Percentiles rank a stretch among this genome's conserved stretches.
phyloP scores from a whole-genome alignment of 768 basidiomycete genomes.

The Amanita thiersii region DNA sequence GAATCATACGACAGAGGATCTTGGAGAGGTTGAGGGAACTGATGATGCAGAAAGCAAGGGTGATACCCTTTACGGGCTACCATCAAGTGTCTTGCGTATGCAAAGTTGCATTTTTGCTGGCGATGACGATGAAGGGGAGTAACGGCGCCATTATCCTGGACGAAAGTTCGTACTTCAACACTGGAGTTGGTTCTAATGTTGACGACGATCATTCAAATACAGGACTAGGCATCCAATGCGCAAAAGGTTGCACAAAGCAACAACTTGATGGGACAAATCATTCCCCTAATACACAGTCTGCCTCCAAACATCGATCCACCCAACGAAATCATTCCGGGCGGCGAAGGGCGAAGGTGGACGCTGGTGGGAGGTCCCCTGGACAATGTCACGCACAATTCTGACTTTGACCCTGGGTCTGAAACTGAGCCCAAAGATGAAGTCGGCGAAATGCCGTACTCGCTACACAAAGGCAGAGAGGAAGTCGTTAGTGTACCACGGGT shows the following conservation, averaged over 20 bases:
- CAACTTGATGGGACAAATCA: too few relatives aligned
- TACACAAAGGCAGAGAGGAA: slow-evolving; percentile 50
- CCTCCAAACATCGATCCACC: slow-evolving; percentile 16
- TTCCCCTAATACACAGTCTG: too few relatives aligned
- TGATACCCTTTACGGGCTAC: slow-evolving; percentile 15
- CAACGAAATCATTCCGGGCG: slow-evolving; percentile 19
- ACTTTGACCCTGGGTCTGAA: slow-evolving; percentile 33
- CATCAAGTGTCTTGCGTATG: slow-evolving; percentile 9
- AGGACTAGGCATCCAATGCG: slow-evolving; percentile 11
- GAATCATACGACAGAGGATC: slow-evolving; percentile 21
- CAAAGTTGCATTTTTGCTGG: slow-evolving; percentile 7
- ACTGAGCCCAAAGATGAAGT: slow-evolving; percentile 37
- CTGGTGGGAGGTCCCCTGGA: slow-evolving; percentile 55
- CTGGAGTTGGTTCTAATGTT: slow-evolving; percentile 3
- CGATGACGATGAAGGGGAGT: slow-evolving; percentile 4
- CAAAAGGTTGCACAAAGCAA: slow-evolving; percentile 17
- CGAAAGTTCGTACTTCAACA: background rate
- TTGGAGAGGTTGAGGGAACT: slow-evolving; percentile 3
- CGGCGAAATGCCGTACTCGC: slow-evolving; percentile 53
- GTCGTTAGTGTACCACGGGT: slow-evolving; percentile 75
- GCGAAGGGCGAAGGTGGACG: slow-evolving; percentile 40
- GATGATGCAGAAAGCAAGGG: slow-evolving; percentile 9
- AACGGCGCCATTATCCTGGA: background rate
- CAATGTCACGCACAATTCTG: slow-evolving; percentile 38
- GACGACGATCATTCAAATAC: slow-evolving; percentile 9